Percentiles rank a stretch among this genome's conserved stretches.
These are phyloP conservation scores for Xylaria sp. DNA, from an alignment of 2,329 filamentous ascomycete species.

Conservation along the genomic window DNA sequence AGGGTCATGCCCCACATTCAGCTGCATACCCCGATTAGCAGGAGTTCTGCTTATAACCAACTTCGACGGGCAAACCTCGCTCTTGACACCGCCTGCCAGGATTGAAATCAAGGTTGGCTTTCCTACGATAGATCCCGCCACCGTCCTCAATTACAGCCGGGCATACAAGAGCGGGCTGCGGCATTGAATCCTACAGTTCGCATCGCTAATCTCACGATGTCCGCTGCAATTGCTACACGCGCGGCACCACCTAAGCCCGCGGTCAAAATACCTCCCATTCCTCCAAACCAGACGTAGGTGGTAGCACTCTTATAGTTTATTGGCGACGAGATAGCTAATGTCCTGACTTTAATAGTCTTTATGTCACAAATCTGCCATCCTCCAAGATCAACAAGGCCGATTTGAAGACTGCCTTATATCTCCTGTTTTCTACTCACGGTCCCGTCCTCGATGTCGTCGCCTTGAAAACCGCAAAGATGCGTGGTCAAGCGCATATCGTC, in stretches of 20 bases:
- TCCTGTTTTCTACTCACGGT: constrained; percentile 93
- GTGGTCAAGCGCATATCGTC: constrained; percentile 93
- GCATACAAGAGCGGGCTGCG: background rate
- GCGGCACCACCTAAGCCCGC: constrained; percentile 46
- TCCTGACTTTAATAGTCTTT: constrained; percentile 69
- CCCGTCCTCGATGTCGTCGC: constrained; percentile 92
- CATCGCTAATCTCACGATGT: constrained; percentile 47
- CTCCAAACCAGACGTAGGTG: constrained; percentile 82
- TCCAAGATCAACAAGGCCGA: constrained; percentile 92
- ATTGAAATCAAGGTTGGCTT: background rate
- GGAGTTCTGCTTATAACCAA: constrained; percentile 5
- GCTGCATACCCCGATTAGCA: constrained; percentile 12
- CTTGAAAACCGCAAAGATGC: constrained; percentile 90
- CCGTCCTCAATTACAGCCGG: background rate
- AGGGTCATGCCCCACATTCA: background rate
- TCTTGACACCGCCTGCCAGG: background rate
- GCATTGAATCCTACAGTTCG: background rate
- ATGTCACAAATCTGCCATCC: constrained; percentile 85
- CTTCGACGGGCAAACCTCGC: background rate
- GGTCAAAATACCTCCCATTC: constrained; percentile 64
- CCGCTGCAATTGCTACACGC: constrained; percentile 47
- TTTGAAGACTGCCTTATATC: constrained; percentile 86
- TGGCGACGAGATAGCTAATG: constrained; percentile 24
- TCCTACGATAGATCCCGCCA: background rate
- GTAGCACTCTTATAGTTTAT: constrained; percentile 16